Base-by-base conservation (phyloP, 139 green algal genomes). In the Asterochloris erici region DNA sequence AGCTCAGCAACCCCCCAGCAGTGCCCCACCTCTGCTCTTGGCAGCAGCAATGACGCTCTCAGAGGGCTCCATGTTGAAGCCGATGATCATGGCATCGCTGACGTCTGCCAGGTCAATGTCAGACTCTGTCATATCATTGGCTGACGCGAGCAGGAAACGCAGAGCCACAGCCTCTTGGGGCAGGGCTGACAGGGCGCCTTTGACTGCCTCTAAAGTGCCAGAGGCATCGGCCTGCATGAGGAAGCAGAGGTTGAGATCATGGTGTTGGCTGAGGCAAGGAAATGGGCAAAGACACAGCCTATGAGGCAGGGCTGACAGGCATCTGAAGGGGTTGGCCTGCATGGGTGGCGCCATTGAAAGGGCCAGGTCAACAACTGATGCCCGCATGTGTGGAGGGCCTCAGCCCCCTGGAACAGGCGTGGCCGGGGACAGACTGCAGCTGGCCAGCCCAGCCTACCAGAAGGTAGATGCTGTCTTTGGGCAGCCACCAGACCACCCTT, bases 71-170 rank as follows among this genome's bases (percentile, higher is more conserved):
- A 95, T 81, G 83, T 97, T 96, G 90, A 98, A 98, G n/a, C 89
- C 92, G 14, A 98, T 38, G 54, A 97, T 86, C 78, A 96, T 83
- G 26, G 84, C 94, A 12, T 92, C 85, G 19, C 86, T 93, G 70
- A 94, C 93, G 14, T 87, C 83, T 11, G 97, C 97, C 73, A 99
- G 91, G 86, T 99, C 95, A 21, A 99, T 78, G 87, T 99, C 97
- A 13, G 78, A 91, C 14, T 83, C 81, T 14, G 89, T 95, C 81
- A 99, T 90, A 62, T 99, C 94, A 21, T 94, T 95, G 14, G 95
- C 84, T 9, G 88, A 85, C 17, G 91, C 86, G 79, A 98, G 88
- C 82, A 99, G 91, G 91, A 96, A 98, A 77, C 97, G 91, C 86
- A 99, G 92, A 78, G 88, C 78, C 11, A 99, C 92, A 21, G 64